Conservation (phyloP, 805 yeast genomes). For the Ogataea chonburiensis region DNA sequence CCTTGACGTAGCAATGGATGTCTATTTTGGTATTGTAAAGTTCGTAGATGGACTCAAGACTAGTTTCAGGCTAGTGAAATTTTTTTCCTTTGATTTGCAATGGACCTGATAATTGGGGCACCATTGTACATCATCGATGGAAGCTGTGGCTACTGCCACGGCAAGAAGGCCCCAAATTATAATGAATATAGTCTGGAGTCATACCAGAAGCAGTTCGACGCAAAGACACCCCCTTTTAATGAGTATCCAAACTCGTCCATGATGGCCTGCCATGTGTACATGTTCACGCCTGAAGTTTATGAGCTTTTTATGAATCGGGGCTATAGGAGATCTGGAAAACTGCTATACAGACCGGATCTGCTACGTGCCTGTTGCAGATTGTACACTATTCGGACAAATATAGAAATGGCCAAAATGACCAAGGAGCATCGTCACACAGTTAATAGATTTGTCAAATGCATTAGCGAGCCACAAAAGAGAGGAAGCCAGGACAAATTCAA, state of each 20-base stretch:
- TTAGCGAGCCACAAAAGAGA: conserved; percentile 18
- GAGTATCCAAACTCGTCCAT: conserved; percentile 28
- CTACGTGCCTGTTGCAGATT: conserved; percentile 74
- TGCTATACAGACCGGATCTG: conserved; percentile 57
- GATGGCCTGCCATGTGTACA: conserved; percentile 25
- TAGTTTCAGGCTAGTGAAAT: no score
- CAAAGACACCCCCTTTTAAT: conserved; percentile 5
- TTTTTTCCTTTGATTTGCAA: no score
- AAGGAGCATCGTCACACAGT: conserved; percentile 69
- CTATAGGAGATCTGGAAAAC: conserved; percentile 75
- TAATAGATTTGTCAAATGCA: conserved; percentile 53
- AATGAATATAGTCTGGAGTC: conserved; percentile 41
- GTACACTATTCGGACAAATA: conserved; percentile 70
- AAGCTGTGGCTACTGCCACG: conserved; percentile 75
- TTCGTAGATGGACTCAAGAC: no score
- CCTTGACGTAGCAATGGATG: no score
- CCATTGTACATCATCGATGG: conserved; percentile 39
- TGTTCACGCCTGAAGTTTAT: conserved; percentile 46
- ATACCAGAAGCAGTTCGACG: conserved; percentile 17
- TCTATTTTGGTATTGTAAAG: no score
- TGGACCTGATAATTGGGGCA: conserved; percentile 20
- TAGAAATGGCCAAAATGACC: conserved; percentile 42
- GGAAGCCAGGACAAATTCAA: conserved; percentile 16
- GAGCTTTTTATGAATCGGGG: conserved; percentile 70
- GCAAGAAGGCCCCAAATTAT: conserved; percentile 33